These are phyloP conservation scores for Scenedesmus sp. DNA, from an alignment of 163 green algal genomes.

Conservation along the genomic window DNA sequence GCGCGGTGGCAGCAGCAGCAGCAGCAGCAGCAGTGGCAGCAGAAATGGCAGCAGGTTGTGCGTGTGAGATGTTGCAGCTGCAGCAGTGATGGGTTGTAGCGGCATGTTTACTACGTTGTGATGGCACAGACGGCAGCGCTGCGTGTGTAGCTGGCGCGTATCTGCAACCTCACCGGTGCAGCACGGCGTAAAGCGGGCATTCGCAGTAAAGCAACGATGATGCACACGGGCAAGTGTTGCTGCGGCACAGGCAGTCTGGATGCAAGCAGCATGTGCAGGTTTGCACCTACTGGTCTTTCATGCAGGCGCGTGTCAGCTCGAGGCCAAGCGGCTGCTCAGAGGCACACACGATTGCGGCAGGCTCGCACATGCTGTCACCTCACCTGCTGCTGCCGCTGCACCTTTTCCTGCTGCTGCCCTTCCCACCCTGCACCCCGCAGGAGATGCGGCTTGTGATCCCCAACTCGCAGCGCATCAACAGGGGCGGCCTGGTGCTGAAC, in stretches of 20 bases:
- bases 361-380: neutral
- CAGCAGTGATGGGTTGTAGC: neutral
- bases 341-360: neutral
- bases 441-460: slow-evolving; percentile 98
- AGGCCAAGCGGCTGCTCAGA: too few relatives aligned
- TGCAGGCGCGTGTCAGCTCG: neutral
- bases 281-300: neutral
- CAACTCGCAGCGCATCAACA: slow-evolving; percentile 95
- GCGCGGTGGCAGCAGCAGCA: neutral
- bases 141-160: too few relatives aligned
- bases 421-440: slow-evolving; percentile 34
- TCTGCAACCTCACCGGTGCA: too few relatives aligned
- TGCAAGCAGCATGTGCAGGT: neutral
- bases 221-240: neutral
- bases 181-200: too few relatives aligned
- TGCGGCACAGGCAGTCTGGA: neutral
- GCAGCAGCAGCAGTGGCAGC: neutral
- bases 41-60: neutral
- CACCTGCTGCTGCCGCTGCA: neutral
- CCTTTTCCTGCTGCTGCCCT: neutral
- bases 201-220: neutral
- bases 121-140: too few relatives aligned
- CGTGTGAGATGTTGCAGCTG: neutral
- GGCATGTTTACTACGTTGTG: neutral
- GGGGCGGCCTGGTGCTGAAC: slow-evolving; percentile 76